Evolutionary conservation across 768 basidiomycete species (phyloP).

Genomic region (Cubamyces sp.): DNA sequence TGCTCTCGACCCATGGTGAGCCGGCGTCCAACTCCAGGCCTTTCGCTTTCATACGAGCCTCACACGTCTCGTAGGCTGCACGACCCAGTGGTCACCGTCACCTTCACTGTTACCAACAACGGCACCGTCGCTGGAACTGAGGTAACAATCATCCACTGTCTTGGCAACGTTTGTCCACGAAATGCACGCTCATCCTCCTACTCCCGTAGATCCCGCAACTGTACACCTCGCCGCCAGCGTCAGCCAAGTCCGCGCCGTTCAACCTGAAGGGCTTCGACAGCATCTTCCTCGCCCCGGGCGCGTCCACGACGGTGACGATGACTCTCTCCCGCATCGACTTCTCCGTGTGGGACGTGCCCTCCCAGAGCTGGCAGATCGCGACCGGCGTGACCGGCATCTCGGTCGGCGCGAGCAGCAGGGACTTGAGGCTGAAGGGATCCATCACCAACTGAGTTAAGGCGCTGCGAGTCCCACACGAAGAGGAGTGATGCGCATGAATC

Average conservation of each 20-base stretch:
- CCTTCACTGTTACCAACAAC: conserved; percentile 42
- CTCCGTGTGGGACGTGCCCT: conserved; percentile 55
- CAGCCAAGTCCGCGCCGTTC: conserved; percentile 37
- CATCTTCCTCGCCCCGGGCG: conserved; percentile 45
- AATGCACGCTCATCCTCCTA: conserved; percentile 20
- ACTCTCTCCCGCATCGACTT: conserved; percentile 54
- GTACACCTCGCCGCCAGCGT: conserved; percentile 61
- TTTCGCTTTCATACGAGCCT: background rate
- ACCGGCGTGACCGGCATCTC: conserved; percentile 45
- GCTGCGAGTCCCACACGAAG: too few species aligned
- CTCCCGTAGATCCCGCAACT: conserved; percentile 63
- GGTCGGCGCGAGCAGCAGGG: conserved; percentile 34
- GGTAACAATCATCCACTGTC: conserved; percentile 13
- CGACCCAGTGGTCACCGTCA: conserved; percentile 35
- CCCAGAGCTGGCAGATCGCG: conserved; percentile 60
- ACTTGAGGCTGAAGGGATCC: conserved; percentile 53
- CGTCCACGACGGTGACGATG: conserved; percentile 51
- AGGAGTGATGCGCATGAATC: too few species aligned
- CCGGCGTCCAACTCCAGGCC: conserved; percentile 8
- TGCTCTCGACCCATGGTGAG: conserved; percentile 27
- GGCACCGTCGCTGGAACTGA: conserved; percentile 39
- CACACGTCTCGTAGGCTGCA: conserved; percentile 31
- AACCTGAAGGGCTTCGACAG: conserved; percentile 41
- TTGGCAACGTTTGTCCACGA: background rate
- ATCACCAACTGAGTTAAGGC: conserved; percentile 27